Evolutionary conservation across 1,284 basidiomycete species (phyloP).

Genomic region (Ganoderma leucocontextum): DNA sequence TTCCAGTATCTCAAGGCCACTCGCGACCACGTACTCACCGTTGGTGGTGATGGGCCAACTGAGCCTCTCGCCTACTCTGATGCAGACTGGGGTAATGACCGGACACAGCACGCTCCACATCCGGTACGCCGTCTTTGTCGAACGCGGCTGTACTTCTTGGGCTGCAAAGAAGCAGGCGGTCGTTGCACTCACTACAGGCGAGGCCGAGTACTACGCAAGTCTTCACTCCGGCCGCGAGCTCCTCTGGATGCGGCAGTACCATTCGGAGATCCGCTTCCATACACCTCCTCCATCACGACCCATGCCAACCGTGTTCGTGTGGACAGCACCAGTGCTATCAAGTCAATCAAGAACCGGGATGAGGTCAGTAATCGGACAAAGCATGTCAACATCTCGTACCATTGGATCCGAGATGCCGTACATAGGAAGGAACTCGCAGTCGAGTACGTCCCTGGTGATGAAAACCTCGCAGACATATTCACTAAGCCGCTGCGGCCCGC

Average conservation of each 20-base stretch:
- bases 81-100: constrained; percentile 39
- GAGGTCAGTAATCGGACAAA: constrained; percentile 16
- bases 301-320: constrained; percentile 17
- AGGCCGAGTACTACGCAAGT: constrained; percentile 39
- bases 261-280: constrained; percentile 44
- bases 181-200: too few relatives aligned
- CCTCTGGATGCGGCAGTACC: constrained; percentile 24
- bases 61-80: constrained; percentile 44
- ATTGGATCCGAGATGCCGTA: constrained; percentile 17
- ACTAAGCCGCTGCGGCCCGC: constrained; percentile 10
- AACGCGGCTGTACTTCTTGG: constrained; percentile 47
- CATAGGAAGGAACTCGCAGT: neutral
- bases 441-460: constrained; percentile 9
- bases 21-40: constrained; percentile 17
- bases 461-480: constrained; percentile 16
- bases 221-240: constrained; percentile 14
- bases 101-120: constrained; percentile 11
- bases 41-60: neutral
- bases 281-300: too few relatives aligned
- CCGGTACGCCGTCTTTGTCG: constrained; percentile 24
- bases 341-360: constrained; percentile 12
- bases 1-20: constrained; percentile 38
- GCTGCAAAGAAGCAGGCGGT: constrained; percentile 47
- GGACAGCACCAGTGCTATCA: constrained; percentile 17
- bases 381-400: constrained; percentile 16